Conservation (phyloP, 768 basidiomycete genomes). For the Panaeolus papilionaceus region DNA sequence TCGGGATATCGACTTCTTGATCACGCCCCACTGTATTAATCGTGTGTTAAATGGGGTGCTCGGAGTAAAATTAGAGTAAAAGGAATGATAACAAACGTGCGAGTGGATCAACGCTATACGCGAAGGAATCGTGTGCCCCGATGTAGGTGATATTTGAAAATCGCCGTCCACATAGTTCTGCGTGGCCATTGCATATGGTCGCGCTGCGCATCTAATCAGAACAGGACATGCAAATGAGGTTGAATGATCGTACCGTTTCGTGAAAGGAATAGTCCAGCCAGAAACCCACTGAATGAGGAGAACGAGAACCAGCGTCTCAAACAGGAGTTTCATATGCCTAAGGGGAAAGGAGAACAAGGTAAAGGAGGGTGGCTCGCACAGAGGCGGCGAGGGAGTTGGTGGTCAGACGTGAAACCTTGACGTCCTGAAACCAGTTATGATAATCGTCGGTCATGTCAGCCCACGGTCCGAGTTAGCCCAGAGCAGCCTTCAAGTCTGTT, state of each 20-base stretch:
- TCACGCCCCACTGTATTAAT: slow-evolving; percentile 44
- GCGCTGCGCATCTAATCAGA: slow-evolving; percentile 32
- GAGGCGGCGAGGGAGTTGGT: neutral
- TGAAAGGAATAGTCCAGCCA: slow-evolving; percentile 3
- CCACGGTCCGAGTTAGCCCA: neutral
- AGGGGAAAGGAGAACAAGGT: neutral
- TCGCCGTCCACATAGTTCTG: slow-evolving; percentile 60
- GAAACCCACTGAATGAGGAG: neutral
- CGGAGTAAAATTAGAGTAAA: neutral
- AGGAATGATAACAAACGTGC: slow-evolving; percentile 40
- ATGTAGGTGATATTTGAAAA: slow-evolving; percentile 59
- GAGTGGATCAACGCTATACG: slow-evolving; percentile 52
- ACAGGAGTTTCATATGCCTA: neutral
- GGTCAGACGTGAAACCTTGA: slow-evolving; percentile 8
- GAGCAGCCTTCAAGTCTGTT: neutral
- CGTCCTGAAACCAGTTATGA: neutral
- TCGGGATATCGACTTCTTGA: slow-evolving; percentile 53
- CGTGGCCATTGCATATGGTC: slow-evolving; percentile 65
- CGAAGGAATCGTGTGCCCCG: slow-evolving; percentile 64
- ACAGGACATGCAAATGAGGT: neutral
- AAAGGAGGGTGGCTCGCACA: neutral
- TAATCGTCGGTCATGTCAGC: neutral
- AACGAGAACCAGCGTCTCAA: slow-evolving; percentile 8
- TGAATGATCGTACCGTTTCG: neutral
- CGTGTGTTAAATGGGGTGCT: neutral